Base-by-base conservation (phyloP, 2,329 filamentous ascomycete genomes). In the Phoma sp. region DNA sequence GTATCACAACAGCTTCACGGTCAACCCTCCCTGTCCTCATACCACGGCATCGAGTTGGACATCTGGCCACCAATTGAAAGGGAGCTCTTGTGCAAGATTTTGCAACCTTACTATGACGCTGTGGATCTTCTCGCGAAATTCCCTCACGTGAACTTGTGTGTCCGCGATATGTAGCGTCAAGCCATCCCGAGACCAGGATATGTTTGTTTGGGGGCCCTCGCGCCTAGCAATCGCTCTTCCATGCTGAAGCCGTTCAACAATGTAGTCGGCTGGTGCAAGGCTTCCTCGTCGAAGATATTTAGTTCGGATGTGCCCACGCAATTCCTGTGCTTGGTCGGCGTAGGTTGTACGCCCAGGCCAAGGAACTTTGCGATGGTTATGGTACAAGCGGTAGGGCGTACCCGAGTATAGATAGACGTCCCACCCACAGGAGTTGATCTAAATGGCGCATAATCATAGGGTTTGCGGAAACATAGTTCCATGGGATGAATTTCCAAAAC, bases 231-330 rank as follows among this genome's bases (percentile, higher is more conserved):
- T 52, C 4, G 47, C 43, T 48, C 30, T n/a, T 36, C 32, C 23
- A 42, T 53, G 15, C 43, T 53, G 29, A 26, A 53, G 53, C 15
- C 37, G 17, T 34, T 52, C 25, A 25, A 56, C 52, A 25, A 56
- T 37, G 12, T 47, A 56, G 21, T 47, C 25, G 30, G 23, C 37
- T n/a, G 32, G 53, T 28, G 47, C 37, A 39, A 56, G 32, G 20
- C 47, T 56, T 17, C 47, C 42, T 39, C 37, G 29, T 39, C 48
- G 32, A 28, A 56, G 42, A 43, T 56, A 52, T 29, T 52, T 48
- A 5, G 42, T 42, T 34, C 20, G 14, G 4, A 55, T 55, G 7
- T 55, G 26, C 21, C 42, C 28, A 30, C 45, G 46, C 33, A 55
- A 26, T 26, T 40, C 28, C 40, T 37, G 23, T 42, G 39, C 52